phyloP scores from a whole-genome alignment of 2,329 filamentous ascomycete species.

The Metarhizium robertsii region DNA sequence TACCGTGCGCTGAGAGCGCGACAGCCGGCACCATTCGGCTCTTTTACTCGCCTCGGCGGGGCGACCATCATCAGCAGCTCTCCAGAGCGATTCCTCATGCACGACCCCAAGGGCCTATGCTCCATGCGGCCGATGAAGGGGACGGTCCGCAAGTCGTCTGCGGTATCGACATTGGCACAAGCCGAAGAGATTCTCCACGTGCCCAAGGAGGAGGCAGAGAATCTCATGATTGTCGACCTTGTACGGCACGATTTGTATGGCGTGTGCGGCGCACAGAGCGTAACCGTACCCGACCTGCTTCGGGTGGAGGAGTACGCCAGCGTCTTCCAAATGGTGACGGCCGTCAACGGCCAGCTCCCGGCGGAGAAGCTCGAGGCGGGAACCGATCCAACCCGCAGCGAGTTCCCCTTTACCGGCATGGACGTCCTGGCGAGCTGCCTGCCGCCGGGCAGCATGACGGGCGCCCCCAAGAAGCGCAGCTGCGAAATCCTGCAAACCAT shows the following conservation, averaged over 20 bases:
- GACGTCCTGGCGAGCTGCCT: conserved; percentile 70
- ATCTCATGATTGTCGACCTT: conserved; percentile 95
- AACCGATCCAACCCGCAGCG: conserved; percentile 6
- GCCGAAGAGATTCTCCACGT: conserved; percentile 66
- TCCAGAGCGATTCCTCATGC: conserved; percentile 77
- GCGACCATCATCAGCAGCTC: conserved; percentile 73
- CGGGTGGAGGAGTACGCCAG: conserved; percentile 84
- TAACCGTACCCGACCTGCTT: conserved; percentile 69
- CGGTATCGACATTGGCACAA: conserved; percentile 56
- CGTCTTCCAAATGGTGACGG: conserved; percentile 85
- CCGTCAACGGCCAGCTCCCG: conserved; percentile 63
- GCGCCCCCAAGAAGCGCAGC: conserved; percentile 86
- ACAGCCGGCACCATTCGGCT: conserved; percentile 79
- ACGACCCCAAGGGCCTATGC: conserved; percentile 43
- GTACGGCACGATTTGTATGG: conserved; percentile 89
- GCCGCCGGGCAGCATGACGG: conserved; percentile 92
- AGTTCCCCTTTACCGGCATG: conserved; percentile 47
- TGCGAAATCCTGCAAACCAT: conserved; percentile 71
- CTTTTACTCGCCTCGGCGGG: conserved; percentile 62
- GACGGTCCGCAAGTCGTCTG: conserved; percentile 70
- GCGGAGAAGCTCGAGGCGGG: conserved; percentile 6
- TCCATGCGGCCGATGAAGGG: conserved; percentile 94
- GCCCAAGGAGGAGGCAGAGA: conserved; percentile 88
- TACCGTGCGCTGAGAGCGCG: conserved; percentile 60
- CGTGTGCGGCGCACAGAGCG: conserved; percentile 66